Conservation (phyloP, 306 rosid species). For the Malus orientalis region DNA sequence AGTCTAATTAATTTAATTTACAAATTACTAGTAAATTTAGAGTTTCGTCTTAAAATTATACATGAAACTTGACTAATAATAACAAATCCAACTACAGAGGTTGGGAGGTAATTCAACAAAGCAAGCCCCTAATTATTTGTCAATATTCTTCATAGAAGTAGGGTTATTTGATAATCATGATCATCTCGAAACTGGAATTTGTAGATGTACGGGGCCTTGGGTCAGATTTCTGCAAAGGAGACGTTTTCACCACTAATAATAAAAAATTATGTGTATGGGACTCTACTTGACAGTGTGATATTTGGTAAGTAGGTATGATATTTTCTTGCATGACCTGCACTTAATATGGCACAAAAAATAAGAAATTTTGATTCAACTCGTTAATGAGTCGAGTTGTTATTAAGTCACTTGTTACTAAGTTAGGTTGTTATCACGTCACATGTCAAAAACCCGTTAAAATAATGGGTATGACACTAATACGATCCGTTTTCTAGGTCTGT, state of each 20-base stretch:
- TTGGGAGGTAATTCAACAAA: not conserved
- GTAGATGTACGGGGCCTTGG: not conserved
- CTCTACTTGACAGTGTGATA: not conserved
- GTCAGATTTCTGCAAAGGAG: no score
- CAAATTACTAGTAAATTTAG: not conserved
- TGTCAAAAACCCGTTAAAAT: no score
- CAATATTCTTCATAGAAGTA: no score
- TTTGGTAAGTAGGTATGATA: no score
- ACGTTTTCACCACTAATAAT: no score
- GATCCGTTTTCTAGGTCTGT: no score
- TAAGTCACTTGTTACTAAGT: no score
- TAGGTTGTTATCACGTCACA: no score
- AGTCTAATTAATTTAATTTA: not conserved
- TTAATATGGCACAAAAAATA: no score
- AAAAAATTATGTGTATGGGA: not conserved
- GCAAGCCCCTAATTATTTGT: not conserved
- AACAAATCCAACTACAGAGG: not conserved
- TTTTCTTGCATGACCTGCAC: rapidly evolving
- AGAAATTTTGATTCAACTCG: no score
- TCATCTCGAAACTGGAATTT: not conserved
- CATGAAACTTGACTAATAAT: not conserved
- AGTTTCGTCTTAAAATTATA: not conserved
- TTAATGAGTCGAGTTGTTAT: no score
- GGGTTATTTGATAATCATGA: not conserved
- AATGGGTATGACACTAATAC: no score